Conservation (phyloP, 306 rosid species). For the Quercus alba region DNA sequence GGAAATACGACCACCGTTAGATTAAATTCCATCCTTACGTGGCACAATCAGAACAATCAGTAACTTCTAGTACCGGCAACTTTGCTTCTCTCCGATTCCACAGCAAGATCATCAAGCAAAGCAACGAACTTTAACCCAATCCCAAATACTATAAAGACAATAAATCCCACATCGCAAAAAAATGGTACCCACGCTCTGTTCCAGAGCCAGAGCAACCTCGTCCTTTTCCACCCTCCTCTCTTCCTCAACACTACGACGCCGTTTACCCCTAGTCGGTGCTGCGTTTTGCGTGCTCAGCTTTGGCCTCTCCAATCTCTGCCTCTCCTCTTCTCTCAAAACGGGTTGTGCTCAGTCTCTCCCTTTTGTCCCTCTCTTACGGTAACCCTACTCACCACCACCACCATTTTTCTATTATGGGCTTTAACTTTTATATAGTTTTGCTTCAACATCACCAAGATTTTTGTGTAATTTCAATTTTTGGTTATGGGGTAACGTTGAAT, state of each 20-base stretch:
- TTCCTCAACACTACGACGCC: conserved; percentile 54
- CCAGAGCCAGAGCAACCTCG: conserved; percentile 24
- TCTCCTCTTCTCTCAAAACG: conserved; percentile 47
- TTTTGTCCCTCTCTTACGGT: conserved; percentile 44
- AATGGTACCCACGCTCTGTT: conserved; percentile 49
- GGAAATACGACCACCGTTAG: neutral
- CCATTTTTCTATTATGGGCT: neutral
- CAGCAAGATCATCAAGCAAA: conserved; percentile 16
- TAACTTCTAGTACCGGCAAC: neutral
- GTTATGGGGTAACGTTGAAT: neutral
- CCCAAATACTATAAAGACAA: neutral
- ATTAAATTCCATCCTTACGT: neutral
- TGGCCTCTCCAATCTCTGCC: conserved; percentile 58
- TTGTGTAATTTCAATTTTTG: neutral
- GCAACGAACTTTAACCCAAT: neutral
- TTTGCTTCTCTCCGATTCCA: neutral
- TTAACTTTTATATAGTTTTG: neutral
- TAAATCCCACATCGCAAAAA: neutral
- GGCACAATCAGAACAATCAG: neutral
- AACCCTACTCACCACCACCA: neutral
- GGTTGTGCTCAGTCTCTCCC: conserved; percentile 52
- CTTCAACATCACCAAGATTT: neutral
- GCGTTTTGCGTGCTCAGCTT: conserved; percentile 71
- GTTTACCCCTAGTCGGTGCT: conserved; percentile 75
- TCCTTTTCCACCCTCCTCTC: conserved; percentile 17